These are phyloP conservation scores for Sedum album DNA, from an alignment of 164 flowering plant species.

Conservation along the genomic window DNA sequence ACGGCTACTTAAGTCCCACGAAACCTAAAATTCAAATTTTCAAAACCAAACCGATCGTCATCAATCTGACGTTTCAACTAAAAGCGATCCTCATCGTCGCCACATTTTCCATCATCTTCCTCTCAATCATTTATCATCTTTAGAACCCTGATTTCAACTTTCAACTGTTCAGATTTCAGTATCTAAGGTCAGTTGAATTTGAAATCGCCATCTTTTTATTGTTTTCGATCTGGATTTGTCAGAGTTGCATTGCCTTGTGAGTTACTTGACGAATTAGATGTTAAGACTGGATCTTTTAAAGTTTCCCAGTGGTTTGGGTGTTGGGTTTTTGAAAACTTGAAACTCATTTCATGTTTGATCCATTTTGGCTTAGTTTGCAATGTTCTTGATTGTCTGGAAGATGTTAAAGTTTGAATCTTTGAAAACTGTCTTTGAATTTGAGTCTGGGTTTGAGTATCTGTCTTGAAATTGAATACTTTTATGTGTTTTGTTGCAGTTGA, in stretches of 20 bases:
- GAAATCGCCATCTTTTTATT: not conserved
- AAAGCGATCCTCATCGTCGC: not conserved
- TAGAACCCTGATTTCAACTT: not conserved
- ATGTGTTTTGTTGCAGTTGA: not conserved
- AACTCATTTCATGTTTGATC: not conserved
- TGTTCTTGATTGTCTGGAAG: not conserved
- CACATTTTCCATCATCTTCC: not conserved
- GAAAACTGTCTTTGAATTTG: not conserved
- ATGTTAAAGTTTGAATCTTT: not conserved
- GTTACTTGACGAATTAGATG: not conserved
- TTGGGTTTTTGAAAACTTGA: slow-evolving; percentile 5
- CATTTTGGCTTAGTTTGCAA: not conserved
- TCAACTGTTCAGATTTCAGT: not conserved
- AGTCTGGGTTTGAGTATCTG: slow-evolving; percentile 6
- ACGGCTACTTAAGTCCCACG: slow-evolving; percentile 2
- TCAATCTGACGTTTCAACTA: not conserved
- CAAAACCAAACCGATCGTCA: not conserved
- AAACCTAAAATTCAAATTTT: not conserved
- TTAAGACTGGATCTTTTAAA: not conserved
- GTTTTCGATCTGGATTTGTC: not conserved
- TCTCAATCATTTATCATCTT: not conserved
- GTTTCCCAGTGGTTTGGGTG: slow-evolving; percentile 15
- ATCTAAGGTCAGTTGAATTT: not conserved
- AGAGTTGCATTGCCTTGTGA: not conserved
- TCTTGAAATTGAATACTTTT: slow-evolving; percentile 13